Evolutionary conservation across 805 yeast genomes (phyloP), one percentile per base, ranked within the genome.

Genomic region (Yueomyces sp.): DNA sequence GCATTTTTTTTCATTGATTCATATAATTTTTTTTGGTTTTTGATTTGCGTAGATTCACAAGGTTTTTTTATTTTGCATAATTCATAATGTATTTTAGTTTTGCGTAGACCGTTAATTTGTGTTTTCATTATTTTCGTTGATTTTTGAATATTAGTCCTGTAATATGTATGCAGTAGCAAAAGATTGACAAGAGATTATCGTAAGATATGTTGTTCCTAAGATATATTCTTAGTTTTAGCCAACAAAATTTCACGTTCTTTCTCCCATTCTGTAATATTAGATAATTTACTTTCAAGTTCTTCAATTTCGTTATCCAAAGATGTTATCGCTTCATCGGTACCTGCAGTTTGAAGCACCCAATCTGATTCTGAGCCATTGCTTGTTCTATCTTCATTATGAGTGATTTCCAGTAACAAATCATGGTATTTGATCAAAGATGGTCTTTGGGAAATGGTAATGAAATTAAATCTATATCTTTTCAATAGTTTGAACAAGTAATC

Each of bases 391-490:
- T 39, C 27, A 6, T 75, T 73, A 7, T 34, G 6, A n/a, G 8
- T 11, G 37, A 88, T 73, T 51, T 82, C 85, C 44, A 88, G 65
- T 29, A 85, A 67, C 51, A 73, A 76, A 50, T 81, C 87, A 60
- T 87, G 96, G 59, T 86, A 87, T 61, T 85, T 85, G 64, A 85
- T 75, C 57, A 87, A 68, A 38, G 85, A 70, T 31, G 94, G 90
- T 40, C 96, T 73, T 59, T 87, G 95, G 29, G 85, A 75, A 46
- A 87, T 74, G 2, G 95, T 85, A 44, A 87, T 76, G 49, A 84
- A 76, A 1, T 94, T 82, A 59, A 85, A 81, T 39, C 76, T 73
- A 54, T 79, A 78, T 44, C 65, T 68, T 54, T 77, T 82, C 62
- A 87, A 69, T 49, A 80, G 60, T 55, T 85, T 94, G 63, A 86